phyloP scores from a whole-genome alignment of 2,329 filamentous ascomycete genomes.

The Ascochyta fabae region DNA sequence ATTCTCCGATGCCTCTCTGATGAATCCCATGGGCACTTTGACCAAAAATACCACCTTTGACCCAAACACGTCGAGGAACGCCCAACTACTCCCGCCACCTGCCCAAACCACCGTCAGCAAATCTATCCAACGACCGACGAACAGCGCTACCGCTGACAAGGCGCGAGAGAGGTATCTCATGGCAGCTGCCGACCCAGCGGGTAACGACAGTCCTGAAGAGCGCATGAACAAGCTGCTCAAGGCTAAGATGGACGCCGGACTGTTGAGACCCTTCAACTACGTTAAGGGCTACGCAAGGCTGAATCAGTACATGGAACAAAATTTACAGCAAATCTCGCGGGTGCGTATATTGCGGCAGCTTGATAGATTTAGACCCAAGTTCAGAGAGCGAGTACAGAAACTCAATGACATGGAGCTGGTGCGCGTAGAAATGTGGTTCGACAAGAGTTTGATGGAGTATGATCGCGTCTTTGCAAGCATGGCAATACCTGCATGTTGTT shows the following conservation, averaged over 20 bases:
- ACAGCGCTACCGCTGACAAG: constrained; percentile 70
- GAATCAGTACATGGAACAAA: constrained; percentile 87
- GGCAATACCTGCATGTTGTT: constrained; percentile 97
- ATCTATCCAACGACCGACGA: constrained; percentile 66
- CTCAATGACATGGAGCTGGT: constrained; percentile 94
- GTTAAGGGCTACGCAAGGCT: constrained; percentile 93
- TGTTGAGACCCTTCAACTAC: constrained; percentile 97
- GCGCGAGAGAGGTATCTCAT: constrained; percentile 90
- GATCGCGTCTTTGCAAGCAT: constrained; percentile 98
- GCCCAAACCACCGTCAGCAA: constrained; percentile 57
- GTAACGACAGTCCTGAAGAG: constrained; percentile 83
- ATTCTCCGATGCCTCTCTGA: constrained; percentile 65
- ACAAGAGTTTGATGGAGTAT: constrained; percentile 94
- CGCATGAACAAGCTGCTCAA: constrained; percentile 93
- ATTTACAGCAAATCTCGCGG: constrained; percentile 81
- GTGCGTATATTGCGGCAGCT: constrained; percentile 92
- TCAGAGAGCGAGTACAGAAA: constrained; percentile 90
- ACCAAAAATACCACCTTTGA: constrained; percentile 40
- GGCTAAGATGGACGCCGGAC: constrained; percentile 94
- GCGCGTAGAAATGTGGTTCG: constrained; percentile 99
- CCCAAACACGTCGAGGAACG: constrained; percentile 56
- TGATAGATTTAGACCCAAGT: constrained; percentile 92
- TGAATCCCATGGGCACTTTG: constrained; percentile 52
- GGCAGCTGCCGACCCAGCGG: constrained; percentile 92
- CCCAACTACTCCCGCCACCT: constrained; percentile 49